Evolutionary conservation across 179 eudicot species (phyloP), one percentile per base, ranked within the genome.

Genomic region (Carnegiea gigantea): DNA sequence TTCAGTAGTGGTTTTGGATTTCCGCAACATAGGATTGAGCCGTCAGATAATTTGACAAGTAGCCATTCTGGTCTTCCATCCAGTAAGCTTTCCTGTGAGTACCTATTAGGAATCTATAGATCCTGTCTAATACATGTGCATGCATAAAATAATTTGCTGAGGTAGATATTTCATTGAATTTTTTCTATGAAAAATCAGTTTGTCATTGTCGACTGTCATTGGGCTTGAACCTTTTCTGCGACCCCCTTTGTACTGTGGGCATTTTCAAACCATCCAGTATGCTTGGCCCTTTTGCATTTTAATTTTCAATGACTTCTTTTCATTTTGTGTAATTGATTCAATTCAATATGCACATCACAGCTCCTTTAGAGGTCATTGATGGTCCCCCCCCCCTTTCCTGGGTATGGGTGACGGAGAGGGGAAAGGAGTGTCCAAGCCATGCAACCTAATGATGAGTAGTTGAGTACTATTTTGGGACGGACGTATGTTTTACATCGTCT

Each of bases 81-180:
- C 67, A 90, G 85, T 80, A 89, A 89, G 86, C 81, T 83, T 77
- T 80, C 95, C 74, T 88, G 98, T 93, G 44, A 89, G 90, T 92
- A 67, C 60, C 24, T 53, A n/a, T 82, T 33, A 21, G 20, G 11
- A 7, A 23, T n/a, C 11, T 7, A 9, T 28, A 36, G 57, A 51
- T 57, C 17, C 26, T 33, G 23, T 12, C 2, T 33, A n/a, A 6
- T 57, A 28, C 38, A 77, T 24, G 43, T 64, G 33, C 44, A 40
- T 64, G 57, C 80, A 77, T 64, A 18, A 36, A 77, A 21, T 60
- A 82, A 26, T 77, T 23, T 75, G 40, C 23, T 33, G 54, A 40
- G 38, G 33, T 72, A 65, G 44, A 73, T 18, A 71, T 30, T 71
- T 20, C 30, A 20, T 62, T 24, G 12, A 5, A 51, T 17, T 51